Base-by-base conservation (phyloP, 352 stramenopile genomes). In the Thalassiosira delicatula region DNA sequence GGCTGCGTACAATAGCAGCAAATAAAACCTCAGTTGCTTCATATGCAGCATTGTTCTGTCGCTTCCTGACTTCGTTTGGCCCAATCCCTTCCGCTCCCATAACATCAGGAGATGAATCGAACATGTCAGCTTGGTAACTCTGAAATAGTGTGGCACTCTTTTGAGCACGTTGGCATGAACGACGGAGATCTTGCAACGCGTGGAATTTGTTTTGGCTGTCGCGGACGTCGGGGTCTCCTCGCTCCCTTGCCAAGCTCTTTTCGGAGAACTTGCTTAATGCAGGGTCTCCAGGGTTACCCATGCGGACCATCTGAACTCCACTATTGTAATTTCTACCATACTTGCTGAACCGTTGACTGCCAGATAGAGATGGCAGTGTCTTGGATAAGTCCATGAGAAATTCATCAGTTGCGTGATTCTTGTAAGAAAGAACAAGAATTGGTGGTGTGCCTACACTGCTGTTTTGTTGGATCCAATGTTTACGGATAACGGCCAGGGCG, bases 371-470 rank as follows among this genome's bases (percentile, higher is more conserved):
- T 27, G 79, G 78, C 37, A 95, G 90, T 0, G 87, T 85, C 35
- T 90, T 91, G 3, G 96, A 72, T 29, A 96, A 81, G 59, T 96
- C 94, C 23, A 93, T 40, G 27, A 96, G 44, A 73, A 96, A 96
- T 53, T 96, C 93, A 74, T 96, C 94, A 40, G 95, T 95, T 27
- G 93, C 93, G 72, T 96, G 93, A 74, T 96, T 96, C 73, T 96
- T 96, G 87, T 96, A 96, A 27, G 90, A 95, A 5, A 96, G 70
- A 19, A 96, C 91, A 27, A 96, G 76, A 49, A 96, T 96, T 7
- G 93, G 93, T 12, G 92, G 92, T 21, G 93, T 85, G 0, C 91
- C 92, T 25, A 96, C 83, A 30, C 91, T 93, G 19, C 74, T 79
- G 25, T 89, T 93, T 46, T 95, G 90, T 19, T 71, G 32, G 57